These are phyloP conservation scores for Phytophthora lateralis DNA, from an alignment of 352 stramenopile species.

Conservation along the genomic window DNA sequence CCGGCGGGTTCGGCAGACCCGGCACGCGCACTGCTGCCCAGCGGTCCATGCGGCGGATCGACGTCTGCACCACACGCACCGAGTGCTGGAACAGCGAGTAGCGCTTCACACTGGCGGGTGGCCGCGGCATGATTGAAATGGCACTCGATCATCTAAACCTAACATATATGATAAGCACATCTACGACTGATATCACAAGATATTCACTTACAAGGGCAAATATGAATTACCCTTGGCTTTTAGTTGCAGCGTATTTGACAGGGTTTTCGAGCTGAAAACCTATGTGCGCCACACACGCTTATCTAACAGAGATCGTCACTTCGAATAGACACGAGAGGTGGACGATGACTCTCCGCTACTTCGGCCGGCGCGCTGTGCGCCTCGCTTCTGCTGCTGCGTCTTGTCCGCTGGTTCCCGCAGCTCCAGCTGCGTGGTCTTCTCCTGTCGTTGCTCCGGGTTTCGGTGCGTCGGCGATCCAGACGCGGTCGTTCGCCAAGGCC, in stretches of 20 bases:
- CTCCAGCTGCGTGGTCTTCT: slow-evolving; percentile 11
- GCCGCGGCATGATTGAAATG: slow-evolving; percentile 15
- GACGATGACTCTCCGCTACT: slow-evolving; percentile 40
- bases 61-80: slow-evolving; percentile 75
- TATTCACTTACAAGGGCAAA: background rate
- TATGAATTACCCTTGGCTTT: background rate
- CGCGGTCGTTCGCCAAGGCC: slow-evolving; percentile 70
- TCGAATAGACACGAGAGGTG: slow-evolving; percentile 19
- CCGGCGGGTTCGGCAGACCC: slow-evolving; percentile 72
- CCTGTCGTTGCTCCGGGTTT: slow-evolving; percentile 6
- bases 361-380: slow-evolving; percentile 29
- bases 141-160: background rate
- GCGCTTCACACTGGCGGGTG: slow-evolving; percentile 38
- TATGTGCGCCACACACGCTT: background rate
- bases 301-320: background rate
- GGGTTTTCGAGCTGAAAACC: background rate
- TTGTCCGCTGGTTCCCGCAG: slow-evolving; percentile 12
- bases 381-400: slow-evolving; percentile 18
- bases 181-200: background rate
- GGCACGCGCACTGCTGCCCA: slow-evolving; percentile 66
- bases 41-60: slow-evolving; percentile 49
- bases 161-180: background rate
- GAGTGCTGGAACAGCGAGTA: slow-evolving; percentile 84
- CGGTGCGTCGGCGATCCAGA: slow-evolving; percentile 15
- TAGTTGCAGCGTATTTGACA: background rate